A percentile compares a stretch with the other conserved stretches of the same genome.
Conservation (phyloP, 1,284 basidiomycete genomes). For the Ceratobasidium sp. region DNA sequence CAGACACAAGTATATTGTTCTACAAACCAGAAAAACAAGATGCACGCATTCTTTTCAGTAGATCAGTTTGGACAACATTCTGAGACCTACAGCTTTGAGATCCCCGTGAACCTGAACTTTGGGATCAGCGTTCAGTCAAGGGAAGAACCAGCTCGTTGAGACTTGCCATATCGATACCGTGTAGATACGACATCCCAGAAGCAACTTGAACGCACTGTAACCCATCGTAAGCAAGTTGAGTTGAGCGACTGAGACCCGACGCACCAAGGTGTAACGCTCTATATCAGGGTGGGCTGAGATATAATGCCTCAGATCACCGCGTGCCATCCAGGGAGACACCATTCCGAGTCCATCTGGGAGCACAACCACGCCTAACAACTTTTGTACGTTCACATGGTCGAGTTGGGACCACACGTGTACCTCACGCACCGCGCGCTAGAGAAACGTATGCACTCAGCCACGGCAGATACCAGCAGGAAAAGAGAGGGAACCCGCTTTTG, state of each 20-base stretch:
- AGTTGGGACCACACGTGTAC: background rate
- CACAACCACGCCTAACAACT: background rate
- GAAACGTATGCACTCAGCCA: background rate
- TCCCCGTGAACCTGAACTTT: conserved; percentile 19
- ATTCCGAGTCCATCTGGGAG: background rate
- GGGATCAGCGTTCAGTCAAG: too few species aligned
- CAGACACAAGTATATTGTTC: background rate
- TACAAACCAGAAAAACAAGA: background rate
- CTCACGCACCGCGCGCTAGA: background rate
- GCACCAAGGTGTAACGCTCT: too few species aligned
- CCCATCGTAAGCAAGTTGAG: too few species aligned
- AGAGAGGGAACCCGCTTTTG: too few species aligned
- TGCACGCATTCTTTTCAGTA: too few species aligned
- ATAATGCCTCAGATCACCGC: background rate
- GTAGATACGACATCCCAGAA: too few species aligned
- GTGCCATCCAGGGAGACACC: background rate
- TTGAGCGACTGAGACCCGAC: too few species aligned
- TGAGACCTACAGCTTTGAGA: conserved; percentile 9
- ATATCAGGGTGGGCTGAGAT: too few species aligned
- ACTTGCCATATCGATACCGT: too few species aligned
- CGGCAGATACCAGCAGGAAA: too few species aligned
- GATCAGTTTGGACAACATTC: background rate
- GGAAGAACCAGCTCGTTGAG: too few species aligned
- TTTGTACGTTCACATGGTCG: background rate
- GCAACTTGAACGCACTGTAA: too few species aligned